Evolutionary conservation across 129 eudicot genomes (phyloP), one percentile per base, ranked within the genome.

Genomic region (Lonicera japonica): DNA sequence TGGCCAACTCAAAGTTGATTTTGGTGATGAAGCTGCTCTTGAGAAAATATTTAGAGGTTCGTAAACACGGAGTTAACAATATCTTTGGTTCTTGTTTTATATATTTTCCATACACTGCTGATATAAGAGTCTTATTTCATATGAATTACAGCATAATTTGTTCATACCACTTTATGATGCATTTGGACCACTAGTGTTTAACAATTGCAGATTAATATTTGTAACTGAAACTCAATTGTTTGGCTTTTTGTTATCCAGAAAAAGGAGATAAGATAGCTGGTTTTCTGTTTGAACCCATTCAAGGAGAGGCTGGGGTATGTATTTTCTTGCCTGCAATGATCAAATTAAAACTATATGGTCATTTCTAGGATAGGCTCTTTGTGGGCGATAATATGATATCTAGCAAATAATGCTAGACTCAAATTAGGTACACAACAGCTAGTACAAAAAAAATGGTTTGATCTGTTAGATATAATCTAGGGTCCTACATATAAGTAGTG

Each of bases 221-320:
- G 11, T 56, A 16, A 23, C 0, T 38, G 7, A 21, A 56, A 48
- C 56, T 23, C 25, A 22, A 13, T 8, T 52, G 25, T 53, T 34
- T 47, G 12, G 40, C 45, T 54, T 50, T 71, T 15, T 74, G 66
- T 25, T 54, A 25, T 73, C 76, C 85, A 92, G 99, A 92, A 68
- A 85, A 85, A 77, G 99, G 96, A 77, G 86, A 85, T 34, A 77
- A 66, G 47, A 85, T 92, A 56, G 99, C 99, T 74, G 99, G 99
- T 17, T 92, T 92, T 73, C 69, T 92, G 59, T 92, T 88, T 72
- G 99, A 92, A 58, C 99, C 99, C 54, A 92, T 92, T 67, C 99
- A 92, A 79, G 99, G 99, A 52, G 99, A 92, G 78, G 99, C 99
- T 10, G 99, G 99, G 92, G 99, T 92, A 85, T 38, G 82, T 58